Evolutionary conservation across 164 flowering plant genomes (phyloP).

Genomic region (Chimonanthus salicifolius): DNA sequence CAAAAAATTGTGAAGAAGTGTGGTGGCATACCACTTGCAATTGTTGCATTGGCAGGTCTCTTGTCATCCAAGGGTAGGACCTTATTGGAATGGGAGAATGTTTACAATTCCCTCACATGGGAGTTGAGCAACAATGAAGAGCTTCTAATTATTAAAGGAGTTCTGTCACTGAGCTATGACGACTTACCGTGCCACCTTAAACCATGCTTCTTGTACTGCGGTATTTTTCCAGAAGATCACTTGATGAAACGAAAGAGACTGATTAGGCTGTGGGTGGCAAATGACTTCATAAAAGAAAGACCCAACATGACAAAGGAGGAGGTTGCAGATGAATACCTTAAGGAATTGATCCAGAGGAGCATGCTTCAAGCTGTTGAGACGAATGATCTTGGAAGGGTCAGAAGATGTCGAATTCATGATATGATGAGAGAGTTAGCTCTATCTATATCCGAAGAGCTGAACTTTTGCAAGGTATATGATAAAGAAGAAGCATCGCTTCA

Average conservation of each 20-base stretch:
- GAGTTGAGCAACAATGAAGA: constrained; percentile 8
- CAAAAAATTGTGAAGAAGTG: constrained; percentile 15
- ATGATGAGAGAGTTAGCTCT: constrained; percentile 12
- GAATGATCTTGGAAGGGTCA: neutral
- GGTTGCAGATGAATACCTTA: constrained; percentile 8
- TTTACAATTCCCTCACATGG: constrained; percentile 13
- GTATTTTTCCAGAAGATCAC: constrained; percentile 17
- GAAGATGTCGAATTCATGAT: constrained; percentile 10
- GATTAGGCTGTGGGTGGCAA: constrained; percentile 20
- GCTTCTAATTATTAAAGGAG: neutral
- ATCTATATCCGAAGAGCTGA: constrained; percentile 1
- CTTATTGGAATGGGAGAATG: constrained; percentile 9
- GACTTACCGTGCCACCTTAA: constrained; percentile 16
- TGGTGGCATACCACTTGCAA: constrained; percentile 23
- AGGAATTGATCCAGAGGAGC: constrained; percentile 4
- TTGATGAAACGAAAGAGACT: constrained; percentile 11
- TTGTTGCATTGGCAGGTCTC: constrained; percentile 15
- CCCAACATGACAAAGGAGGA: constrained; percentile 2
- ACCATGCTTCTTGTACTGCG: constrained; percentile 23
- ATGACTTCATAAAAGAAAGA: constrained; percentile 17
- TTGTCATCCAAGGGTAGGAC: neutral
- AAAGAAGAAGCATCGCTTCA: neutral
- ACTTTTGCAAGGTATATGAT: neutral
- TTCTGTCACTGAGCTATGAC: constrained; percentile 7
- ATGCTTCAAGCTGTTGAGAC: constrained; percentile 5